A percentile compares a stretch with the other conserved stretches of the same genome.
Conservation (phyloP, 2,329 filamentous ascomycete genomes). For the Trichoderma afroharzianum region DNA sequence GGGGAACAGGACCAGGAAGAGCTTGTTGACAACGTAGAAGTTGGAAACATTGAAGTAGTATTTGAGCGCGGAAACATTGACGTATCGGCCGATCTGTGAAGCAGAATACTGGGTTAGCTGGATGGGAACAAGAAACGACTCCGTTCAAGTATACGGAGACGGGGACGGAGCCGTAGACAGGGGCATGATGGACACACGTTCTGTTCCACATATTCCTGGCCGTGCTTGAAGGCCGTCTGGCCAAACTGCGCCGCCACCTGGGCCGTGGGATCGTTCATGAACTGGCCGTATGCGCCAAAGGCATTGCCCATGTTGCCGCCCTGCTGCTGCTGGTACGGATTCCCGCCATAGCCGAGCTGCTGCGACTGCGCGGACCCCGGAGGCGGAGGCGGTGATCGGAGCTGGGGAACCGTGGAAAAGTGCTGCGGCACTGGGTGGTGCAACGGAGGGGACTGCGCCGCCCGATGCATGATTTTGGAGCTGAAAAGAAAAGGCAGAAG, state of each 20-base stretch:
- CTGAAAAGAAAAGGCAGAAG: conserved; percentile 4
- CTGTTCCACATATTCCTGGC: conserved; percentile 91
- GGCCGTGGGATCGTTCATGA: conserved; percentile 92
- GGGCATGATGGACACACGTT: conserved; percentile 60
- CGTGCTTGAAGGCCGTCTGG: conserved; percentile 84
- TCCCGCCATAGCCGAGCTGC: conserved; percentile 61
- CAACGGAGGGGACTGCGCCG: conserved; percentile 82
- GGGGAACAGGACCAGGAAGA: conserved; percentile 90
- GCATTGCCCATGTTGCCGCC: conserved; percentile 50
- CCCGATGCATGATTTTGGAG: conserved; percentile 68
- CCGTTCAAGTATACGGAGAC: background rate
- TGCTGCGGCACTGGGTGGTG: conserved; percentile 98
- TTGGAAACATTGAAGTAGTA: conserved; percentile 99
- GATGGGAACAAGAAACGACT: background rate
- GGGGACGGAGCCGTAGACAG: background rate
- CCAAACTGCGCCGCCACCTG: conserved; percentile 95
- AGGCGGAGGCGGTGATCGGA: conserved; percentile 88
- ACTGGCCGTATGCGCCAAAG: conserved; percentile 77
- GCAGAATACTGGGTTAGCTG: conserved; percentile 20
- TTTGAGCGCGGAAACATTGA: conserved; percentile 90
- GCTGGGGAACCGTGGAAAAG: conserved; percentile 94
- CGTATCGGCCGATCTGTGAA: conserved; percentile 61
- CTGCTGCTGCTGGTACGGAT: conserved; percentile 69
- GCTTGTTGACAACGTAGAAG: conserved; percentile 90
- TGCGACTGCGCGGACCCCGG: conserved; percentile 65